Evolutionary conservation across 495 filamentous ascomycete species (phyloP).

Genomic region (Neurospora sp.): DNA sequence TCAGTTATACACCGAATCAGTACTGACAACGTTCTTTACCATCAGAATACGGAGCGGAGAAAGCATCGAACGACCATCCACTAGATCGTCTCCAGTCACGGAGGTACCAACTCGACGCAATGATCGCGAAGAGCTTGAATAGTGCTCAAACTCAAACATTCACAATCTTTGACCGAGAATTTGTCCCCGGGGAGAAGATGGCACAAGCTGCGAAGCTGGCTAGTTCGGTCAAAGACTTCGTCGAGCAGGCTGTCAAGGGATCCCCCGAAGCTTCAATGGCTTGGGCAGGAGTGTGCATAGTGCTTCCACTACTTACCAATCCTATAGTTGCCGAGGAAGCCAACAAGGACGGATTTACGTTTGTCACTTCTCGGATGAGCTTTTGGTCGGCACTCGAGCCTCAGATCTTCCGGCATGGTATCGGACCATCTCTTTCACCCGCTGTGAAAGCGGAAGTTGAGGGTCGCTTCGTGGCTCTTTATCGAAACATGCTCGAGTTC

Average conservation of each 20-base stretch:
- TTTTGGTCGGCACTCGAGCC: constrained; percentile 15
- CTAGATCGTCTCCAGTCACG: too few relatives aligned
- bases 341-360: constrained; percentile 16
- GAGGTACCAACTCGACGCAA: not conserved
- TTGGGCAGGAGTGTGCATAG: constrained; percentile 17
- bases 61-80: too few relatives aligned
- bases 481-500: constrained; percentile 17
- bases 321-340: constrained; percentile 10
- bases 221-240: constrained; percentile 6
- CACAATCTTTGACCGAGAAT: not conserved
- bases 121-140: constrained; percentile 3
- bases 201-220: constrained; percentile 1
- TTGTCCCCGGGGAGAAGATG: not conserved
- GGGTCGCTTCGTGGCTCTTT: constrained; percentile 11
- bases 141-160: too few relatives aligned
- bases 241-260: constrained; percentile 11
- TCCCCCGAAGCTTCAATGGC: constrained; percentile 17
- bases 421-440: not conserved
- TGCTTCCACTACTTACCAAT: constrained; percentile 19
- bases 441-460: not conserved
- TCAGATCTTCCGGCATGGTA: not conserved
- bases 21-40: too few relatives aligned
- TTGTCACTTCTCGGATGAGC: constrained; percentile 15
- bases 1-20: too few relatives aligned
- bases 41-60: too few relatives aligned